Evolutionary conservation across 331 rosid genomes (phyloP), one percentile per base, ranked within the genome.

Genomic region (Rhamnella rubrinervis): DNA sequence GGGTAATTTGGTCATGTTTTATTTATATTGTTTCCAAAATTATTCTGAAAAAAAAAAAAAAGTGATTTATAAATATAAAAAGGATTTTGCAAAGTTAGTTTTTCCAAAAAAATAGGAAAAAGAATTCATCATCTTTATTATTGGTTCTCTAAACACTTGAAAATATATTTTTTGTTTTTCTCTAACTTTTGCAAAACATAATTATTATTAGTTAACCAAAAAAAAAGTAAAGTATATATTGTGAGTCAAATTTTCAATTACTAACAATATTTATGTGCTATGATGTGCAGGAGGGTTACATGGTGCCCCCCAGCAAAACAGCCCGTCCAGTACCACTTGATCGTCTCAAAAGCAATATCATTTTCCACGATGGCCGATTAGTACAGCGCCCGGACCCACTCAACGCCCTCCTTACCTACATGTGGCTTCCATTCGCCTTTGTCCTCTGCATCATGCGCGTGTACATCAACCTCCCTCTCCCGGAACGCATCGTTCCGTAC

Each of bases 401-500:
- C 23, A 89, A 83, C 25, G 95, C 96, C 55, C 20, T 89, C 63
- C 56, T 91, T 75, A 93, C 95, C 75, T 93, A 82, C 83, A 40
- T 80, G 12, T 93, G 97, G 98, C 81, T 93, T 25, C 97, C 98
- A 2, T 91, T 93, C 8, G 98, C 92, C 53, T 93, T 93, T 86
- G 53, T 84, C 51, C 96, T 93, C 64, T 85, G 88, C 75, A 71
- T 93, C 38, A 41, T 91, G 35, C 89, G 98, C 3, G 98, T 93
- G 69, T 93, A 93, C 93, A 85, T 93, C 91, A 93, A 93, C 75
- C 95, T 93, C 72, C 97, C 98, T 1, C 97, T 93, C 17, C 98
- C 97, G 0, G 97, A 93, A 65, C 97, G 97, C 80, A 85, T 93
- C 5, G 98, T 91, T 8, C 97, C 91, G 66, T 89, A 91, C 83